Evolutionary conservation across 139 green algal species (phyloP).

Genomic region (Tetradesmus lagerheimii): DNA sequence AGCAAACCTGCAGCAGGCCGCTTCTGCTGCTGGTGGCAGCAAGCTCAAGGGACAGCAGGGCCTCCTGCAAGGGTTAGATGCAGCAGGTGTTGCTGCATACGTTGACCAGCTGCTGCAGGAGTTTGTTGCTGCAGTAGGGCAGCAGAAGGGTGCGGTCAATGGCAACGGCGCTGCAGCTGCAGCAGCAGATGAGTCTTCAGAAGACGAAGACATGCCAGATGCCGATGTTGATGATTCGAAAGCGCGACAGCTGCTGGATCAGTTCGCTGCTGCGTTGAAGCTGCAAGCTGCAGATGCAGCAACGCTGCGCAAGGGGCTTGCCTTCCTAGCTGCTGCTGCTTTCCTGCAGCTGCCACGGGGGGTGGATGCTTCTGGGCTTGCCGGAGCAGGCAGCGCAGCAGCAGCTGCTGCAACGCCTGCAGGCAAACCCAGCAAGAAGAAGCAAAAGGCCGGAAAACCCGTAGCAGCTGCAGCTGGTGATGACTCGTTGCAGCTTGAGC

Average conservation of each 20-base stretch:
- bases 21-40: not conserved
- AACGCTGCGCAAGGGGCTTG: conserved; percentile 48
- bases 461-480: not conserved
- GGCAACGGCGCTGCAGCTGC: not conserved
- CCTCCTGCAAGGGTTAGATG: conserved; percentile 59
- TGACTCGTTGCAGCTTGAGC: not conserved
- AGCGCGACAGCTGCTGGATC: conserved; percentile 62
- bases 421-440: conserved; percentile 39
- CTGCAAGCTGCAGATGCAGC: conserved; percentile 44
- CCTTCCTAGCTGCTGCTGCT: conserved; percentile 72
- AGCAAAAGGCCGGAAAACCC: conserved; percentile 16
- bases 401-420: conserved; percentile 9
- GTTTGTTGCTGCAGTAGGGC: conserved; percentile 47
- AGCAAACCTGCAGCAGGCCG: conserved; percentile 6
- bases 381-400: not conserved
- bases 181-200: not conserved
- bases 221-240: conserved; percentile 13
- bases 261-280: conserved; percentile 59
- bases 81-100: conserved; percentile 53
- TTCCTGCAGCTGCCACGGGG: conserved; percentile 57
- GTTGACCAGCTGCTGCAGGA: conserved; percentile 50
- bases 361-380: not conserved
- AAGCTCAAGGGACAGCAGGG: not conserved
- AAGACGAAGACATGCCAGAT: conserved; percentile 25
- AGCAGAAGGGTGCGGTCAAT: not conserved